Evolutionary conservation across 768 basidiomycete genomes (phyloP).

Genomic region (Lentinula detonsa): DNA sequence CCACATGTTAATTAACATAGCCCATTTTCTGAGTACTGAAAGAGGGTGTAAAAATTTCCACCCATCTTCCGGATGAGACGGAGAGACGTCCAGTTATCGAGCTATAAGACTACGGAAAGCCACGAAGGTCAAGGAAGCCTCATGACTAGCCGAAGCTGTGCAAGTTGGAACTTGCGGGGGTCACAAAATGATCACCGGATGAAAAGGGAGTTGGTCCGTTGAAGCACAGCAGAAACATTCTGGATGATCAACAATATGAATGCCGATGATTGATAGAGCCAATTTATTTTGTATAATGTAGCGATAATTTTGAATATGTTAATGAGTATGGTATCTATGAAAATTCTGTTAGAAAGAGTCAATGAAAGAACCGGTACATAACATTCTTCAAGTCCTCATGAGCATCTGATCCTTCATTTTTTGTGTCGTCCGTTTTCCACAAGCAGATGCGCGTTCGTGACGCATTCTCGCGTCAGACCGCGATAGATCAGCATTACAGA

Average conservation of each 20-base stretch:
- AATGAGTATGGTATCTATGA: background rate
- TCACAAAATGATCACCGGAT: background rate
- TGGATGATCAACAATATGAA: background rate
- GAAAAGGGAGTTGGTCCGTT: background rate
- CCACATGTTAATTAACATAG: background rate
- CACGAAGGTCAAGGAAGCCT: background rate
- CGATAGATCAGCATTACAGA: slow-evolving; percentile 11
- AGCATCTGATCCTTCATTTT: slow-evolving; percentile 9
- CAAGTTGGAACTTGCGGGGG: background rate
- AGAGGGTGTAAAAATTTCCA: background rate
- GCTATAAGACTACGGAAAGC: background rate
- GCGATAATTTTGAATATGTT: background rate
- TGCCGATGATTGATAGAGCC: background rate
- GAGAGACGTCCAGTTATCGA: background rate
- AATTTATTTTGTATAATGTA: background rate
- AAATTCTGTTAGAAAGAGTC: background rate
- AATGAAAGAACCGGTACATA: background rate
- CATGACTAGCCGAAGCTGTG: background rate
- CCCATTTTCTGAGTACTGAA: background rate
- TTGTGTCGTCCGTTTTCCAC: slow-evolving; percentile 11
- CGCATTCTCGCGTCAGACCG: slow-evolving; percentile 12
- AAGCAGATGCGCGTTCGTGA: slow-evolving; percentile 12
- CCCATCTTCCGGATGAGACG: background rate
- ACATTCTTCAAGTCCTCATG: slow-evolving; percentile 5
- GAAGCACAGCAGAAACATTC: background rate